Base-by-base conservation (phyloP, 495 filamentous ascomycete genomes). In the Lasiosphaeria ovina region DNA sequence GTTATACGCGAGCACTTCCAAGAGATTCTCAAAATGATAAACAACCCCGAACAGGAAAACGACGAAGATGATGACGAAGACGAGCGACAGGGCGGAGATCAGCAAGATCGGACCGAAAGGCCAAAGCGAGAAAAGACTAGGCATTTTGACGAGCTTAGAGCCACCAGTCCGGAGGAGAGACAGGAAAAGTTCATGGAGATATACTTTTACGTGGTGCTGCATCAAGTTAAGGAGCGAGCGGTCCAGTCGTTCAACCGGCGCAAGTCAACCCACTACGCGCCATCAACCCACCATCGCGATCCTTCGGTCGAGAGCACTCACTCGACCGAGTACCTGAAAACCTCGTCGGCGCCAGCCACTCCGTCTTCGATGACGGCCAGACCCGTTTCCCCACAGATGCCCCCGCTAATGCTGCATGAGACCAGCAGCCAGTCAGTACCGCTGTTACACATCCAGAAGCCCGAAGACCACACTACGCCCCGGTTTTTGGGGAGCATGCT, bases 161-260 rank as follows among this genome's bases (percentile, higher is more conserved):
- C 69, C 1, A 76, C 76, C 2, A 73, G 65, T 54, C 74, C 74
- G 1, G 74, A 76, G 45, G 62, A 74, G 52, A 69, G 77, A 24
- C 74, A 79, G 58, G 64, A 74, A 10, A 66, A 55, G 6, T 72
- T 80, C 38, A 72, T 80, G 65, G 68, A 69, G 11, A 67, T 74
- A 8, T 80, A 80, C 59, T 80, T 78, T 50, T 58, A 69, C 49
- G 54, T 63, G 1, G 70, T 80, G 10, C 68, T 75, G 10, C 57
- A 59, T 32, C 58, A 67, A 3, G 76, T 79, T 24, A 55, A 73
- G 16, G 17, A 54, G 6, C 62, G 62, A 3, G 67, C 72, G n/a
- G 65, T 67, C 31, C 24, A 31, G 34, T 63, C 66, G 32, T 62
- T 69, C 44, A 53, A 48, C 7, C 59, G 66, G 16, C 62, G 62